Conservation (phyloP, 306 rosid species). For the Cyclanthera cordifolia region DNA sequence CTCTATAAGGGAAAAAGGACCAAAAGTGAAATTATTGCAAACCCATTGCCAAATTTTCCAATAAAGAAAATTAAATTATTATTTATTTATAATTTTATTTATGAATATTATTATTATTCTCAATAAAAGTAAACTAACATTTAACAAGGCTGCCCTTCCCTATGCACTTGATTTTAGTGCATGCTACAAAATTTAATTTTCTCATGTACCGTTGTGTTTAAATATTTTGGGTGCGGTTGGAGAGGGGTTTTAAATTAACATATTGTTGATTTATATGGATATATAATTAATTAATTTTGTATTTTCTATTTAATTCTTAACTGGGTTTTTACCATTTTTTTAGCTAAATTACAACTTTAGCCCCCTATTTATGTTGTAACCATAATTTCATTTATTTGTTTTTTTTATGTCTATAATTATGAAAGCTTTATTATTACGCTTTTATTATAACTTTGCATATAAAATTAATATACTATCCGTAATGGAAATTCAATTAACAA, state of each 20-base stretch:
- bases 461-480: too few species aligned
- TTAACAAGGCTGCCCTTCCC: constrained; percentile 11
- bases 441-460: too few species aligned
- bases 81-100: not conserved
- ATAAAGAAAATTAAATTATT: not conserved
- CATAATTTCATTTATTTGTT: not conserved
- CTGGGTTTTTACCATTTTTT: constrained; percentile 15
- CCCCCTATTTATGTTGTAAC: not conserved
- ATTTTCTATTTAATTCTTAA: constrained; percentile 31
- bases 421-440: not conserved
- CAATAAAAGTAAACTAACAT: not conserved
- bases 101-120: not conserved
- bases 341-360: not conserved
- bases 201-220: constrained; percentile 17
- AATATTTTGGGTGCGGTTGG: constrained; percentile 23
- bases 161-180: constrained; percentile 12
- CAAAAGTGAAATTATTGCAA: constrained; percentile 6
- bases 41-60: not conserved
- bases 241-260: constrained; percentile 25
- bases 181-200: constrained; percentile 4
- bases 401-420: too few species aligned
- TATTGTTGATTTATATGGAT: constrained; percentile 27
- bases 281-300: constrained; percentile 23
- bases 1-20: not conserved
- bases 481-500: too few species aligned